Base-by-base conservation (phyloP, 1,139 yeast species). In the Lizanozyma gosingica region DNA sequence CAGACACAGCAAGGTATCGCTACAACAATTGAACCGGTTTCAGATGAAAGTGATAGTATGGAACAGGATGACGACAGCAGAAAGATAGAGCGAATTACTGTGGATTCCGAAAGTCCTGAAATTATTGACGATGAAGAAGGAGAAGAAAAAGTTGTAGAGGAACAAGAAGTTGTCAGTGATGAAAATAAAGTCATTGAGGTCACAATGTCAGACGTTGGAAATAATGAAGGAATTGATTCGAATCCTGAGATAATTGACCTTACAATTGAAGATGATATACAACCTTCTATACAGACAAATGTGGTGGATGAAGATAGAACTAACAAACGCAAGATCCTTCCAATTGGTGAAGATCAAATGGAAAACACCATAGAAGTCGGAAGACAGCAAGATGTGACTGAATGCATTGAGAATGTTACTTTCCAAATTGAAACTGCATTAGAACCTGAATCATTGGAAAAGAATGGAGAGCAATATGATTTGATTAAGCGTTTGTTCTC, bases 381-480 rank as follows among this genome's bases (percentile, higher is more conserved):
- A 2, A 73, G 95, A 49, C 98, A 92, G 57, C 98, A 92, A 57
- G 98, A 92, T 65, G 97, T 92, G 15, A 87, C 97, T 0, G 98
- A 92, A 57, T 90, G 97, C 60, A 88, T 92, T 52, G 95, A 90
- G 43, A 92, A 92, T 58, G 97, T 92, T 3, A 69, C 90, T n/a
- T 85, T 82, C 48, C 97, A 90, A 57, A 67, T 90, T 27, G 97
- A 90, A 55, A 86, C 95, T n/a, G 94, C 96, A 0, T 69, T 84
- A 45, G 78, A 76, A 38, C 95, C 96, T 0, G 67, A 68, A 14
- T 57, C 59, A 2, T 63, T 83, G 33, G 85, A 80, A 41, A 78
- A 73, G 2, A 94, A 84, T 52, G 81, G 85, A 16, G 97, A 90
- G 55, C 97, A 90, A 54, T 59, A 71, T 38, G 97, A 90, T 59